Conservation (phyloP, 257 asterid genomes). For the Verbena officinalis region DNA sequence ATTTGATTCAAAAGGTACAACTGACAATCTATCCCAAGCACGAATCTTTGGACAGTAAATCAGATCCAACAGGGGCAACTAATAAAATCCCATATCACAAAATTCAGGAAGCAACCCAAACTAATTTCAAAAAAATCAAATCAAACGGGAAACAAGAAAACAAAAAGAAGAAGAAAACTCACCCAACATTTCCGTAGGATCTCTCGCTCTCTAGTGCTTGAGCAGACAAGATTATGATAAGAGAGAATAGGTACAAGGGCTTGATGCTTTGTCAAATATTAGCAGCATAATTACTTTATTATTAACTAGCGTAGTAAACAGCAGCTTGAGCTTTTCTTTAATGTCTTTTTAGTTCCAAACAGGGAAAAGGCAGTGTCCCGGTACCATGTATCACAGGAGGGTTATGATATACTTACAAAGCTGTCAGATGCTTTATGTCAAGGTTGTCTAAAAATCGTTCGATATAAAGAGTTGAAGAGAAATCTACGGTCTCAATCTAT, state of each 20-base stretch:
- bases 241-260: not conserved
- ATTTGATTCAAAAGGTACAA: constrained; percentile 1
- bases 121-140: not conserved
- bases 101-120: not conserved
- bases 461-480: not conserved
- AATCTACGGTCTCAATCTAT: not conserved
- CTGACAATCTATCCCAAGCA: constrained; percentile 14
- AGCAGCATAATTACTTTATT: constrained; percentile 16
- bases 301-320: not conserved
- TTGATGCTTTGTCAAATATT: constrained; percentile 19
- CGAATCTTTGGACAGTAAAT: not conserved
- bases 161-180: not conserved
- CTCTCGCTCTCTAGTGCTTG: not conserved
- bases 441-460: not conserved
- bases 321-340: constrained; percentile 29
- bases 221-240: not conserved
- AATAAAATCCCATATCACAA: not conserved
- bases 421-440: not conserved
- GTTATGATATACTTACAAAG: not conserved
- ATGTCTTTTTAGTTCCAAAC: constrained; percentile 23
- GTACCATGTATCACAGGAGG: constrained; percentile 35
- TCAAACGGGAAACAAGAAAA: not conserved
- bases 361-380: constrained; percentile 26
- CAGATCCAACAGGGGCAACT: constrained; percentile 30
- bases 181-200: constrained; percentile 28